Base-by-base conservation (phyloP, 129 eudicot species). In the Calendula officinalis region DNA sequence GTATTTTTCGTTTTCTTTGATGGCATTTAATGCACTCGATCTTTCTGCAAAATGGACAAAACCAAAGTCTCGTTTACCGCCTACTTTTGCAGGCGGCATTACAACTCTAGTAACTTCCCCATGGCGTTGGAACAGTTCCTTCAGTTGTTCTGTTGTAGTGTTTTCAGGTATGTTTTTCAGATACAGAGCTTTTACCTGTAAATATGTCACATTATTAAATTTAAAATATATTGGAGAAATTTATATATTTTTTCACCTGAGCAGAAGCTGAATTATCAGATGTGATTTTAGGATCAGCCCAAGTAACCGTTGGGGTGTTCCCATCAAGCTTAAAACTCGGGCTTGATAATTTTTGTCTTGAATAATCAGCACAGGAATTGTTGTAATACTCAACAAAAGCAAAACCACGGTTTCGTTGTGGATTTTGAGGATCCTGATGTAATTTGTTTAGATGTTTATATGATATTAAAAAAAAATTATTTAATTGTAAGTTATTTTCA, bases 351-450 rank as follows among this genome's bases (percentile, higher is more conserved):
- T 89, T 83, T 62, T 86, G 96, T 67, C 95, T 81, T 15, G 99
- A 90, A 73, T 83, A 94, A 80, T 94, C 99, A 10, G 99, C 99
- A 81, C 99, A 94, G 8, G 99, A 91, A 80, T 94, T 86, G 83
- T 94, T 94, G 84, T 88, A 88, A 80, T 88, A 94, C 77, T 88
- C 97, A 7, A 94, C 78, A 56, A 94, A 94, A 77, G 99, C 96
- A 89, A 94, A 94, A 9, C 99, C 99, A 64, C 99, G 95, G 35
- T 94, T 94, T 56, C 96, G 95, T 36, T 81, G 50, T 42, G 86
- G 92, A 60, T 73, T 86, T 70, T 79, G 86, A 70, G 97, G 90
- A 81, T 94, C 99, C 99, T 94, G 14, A 65, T n/a, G n/a, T n/a
- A n/a, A n/a, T n/a, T n/a, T n/a, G n/a, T n/a, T n/a, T n/a, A n/a